A percentile compares a stretch with the other conserved stretches of the same genome.
Conservation (phyloP, 768 basidiomycete species). For the Tephrocybe sp. region DNA sequence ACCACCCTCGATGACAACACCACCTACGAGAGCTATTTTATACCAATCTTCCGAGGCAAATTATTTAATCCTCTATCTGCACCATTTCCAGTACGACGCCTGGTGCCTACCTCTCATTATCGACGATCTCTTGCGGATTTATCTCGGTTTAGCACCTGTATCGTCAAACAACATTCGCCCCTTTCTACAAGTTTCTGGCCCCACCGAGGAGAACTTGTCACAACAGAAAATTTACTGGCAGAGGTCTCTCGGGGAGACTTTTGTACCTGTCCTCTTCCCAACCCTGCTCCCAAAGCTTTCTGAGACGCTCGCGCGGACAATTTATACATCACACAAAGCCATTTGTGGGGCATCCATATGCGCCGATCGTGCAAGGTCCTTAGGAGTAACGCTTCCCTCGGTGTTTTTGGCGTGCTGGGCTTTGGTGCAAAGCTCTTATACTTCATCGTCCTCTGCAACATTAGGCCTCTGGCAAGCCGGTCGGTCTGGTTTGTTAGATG, state of each 20-base stretch:
- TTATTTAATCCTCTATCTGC: slow-evolving; percentile 32
- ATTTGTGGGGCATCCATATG: slow-evolving; percentile 21
- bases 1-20: slow-evolving; percentile 19
- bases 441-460: slow-evolving; percentile 25
- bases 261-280: slow-evolving; percentile 26
- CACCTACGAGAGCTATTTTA: slow-evolving; percentile 25
- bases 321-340: slow-evolving; percentile 16
- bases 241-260: slow-evolving; percentile 26
- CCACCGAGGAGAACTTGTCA: slow-evolving; percentile 17
- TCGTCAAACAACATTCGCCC: slow-evolving; percentile 22
- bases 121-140: slow-evolving; percentile 36
- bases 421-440: slow-evolving; percentile 30
- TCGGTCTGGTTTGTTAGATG: slow-evolving; percentile 32
- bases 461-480: slow-evolving; percentile 50
- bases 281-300: slow-evolving; percentile 4
- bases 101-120: slow-evolving; percentile 41
- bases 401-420: slow-evolving; percentile 45
- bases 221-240: slow-evolving; percentile 36
- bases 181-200: slow-evolving; percentile 26
- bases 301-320: slow-evolving; percentile 10
- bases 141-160: slow-evolving; percentile 22
- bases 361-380: slow-evolving; percentile 40
- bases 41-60: slow-evolving; percentile 18
- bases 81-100: slow-evolving; percentile 52
- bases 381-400: slow-evolving; percentile 35